phyloP scores from a whole-genome alignment of 495 filamentous ascomycete species.

The Aspergillus haitiensis region DNA sequence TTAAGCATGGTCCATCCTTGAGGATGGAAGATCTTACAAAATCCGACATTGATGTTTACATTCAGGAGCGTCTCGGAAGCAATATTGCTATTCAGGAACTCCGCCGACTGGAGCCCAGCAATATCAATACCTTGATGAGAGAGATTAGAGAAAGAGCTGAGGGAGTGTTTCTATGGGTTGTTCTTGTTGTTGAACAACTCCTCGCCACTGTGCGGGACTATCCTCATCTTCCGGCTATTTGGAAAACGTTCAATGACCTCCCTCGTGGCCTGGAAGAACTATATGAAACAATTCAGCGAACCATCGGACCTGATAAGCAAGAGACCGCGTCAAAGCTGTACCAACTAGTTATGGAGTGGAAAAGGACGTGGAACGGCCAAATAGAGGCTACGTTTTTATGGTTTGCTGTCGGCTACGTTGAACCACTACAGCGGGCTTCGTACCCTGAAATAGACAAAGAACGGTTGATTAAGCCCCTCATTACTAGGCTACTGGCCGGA shows the following conservation, averaged over 20 bases:
- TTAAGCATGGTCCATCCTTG: neutral
- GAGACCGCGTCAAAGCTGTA: slow-evolving; percentile 1
- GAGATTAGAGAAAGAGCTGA: neutral
- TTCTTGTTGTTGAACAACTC: neutral
- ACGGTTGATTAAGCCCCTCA: no score
- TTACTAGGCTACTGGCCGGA: no score
- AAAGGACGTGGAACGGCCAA: slow-evolving; percentile 1
- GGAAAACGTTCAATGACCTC: no score
- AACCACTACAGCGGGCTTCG: no score
- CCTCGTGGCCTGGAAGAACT: neutral
- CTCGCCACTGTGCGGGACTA: neutral
- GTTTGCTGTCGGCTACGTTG: neutral
- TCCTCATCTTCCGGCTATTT: no score
- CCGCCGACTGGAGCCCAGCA: neutral
- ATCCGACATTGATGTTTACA: neutral
- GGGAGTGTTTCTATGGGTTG: neutral
- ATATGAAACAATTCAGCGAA: neutral
- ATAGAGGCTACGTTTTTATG: slow-evolving; percentile 1
- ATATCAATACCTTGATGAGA: neutral
- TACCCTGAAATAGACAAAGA: no score
- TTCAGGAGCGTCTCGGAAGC: neutral
- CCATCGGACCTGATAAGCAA: neutral
- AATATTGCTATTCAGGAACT: neutral
- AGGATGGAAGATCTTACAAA: neutral
- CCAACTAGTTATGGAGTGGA: slow-evolving; percentile 4